A percentile compares a stretch with the other conserved stretches of the same genome.
Evolutionary conservation across 805 yeast genomes (phyloP).

Genomic region (Debaryomyces maramus): DNA sequence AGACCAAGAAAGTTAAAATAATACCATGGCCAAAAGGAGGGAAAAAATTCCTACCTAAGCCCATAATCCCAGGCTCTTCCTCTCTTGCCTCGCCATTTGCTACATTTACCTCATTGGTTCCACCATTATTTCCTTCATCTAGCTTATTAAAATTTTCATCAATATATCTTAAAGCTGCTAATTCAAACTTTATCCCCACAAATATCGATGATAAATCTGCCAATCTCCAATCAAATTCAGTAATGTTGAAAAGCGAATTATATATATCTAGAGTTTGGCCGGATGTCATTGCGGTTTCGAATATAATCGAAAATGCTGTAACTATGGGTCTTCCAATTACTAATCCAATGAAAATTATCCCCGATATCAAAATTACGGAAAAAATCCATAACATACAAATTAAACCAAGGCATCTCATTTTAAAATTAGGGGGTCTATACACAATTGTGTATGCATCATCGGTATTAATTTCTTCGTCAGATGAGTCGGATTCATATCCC

Average conservation of each 20-base stretch:
- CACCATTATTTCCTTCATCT: conserved; percentile 4
- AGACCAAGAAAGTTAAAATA: conserved; percentile 1
- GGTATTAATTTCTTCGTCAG: conserved; percentile 40
- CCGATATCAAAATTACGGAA: conserved; percentile 31
- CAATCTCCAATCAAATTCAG: conserved; percentile 18
- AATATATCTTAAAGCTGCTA: conserved; percentile 10
- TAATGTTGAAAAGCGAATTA: background rate
- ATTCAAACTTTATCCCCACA: conserved; percentile 18
- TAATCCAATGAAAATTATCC: conserved; percentile 20
- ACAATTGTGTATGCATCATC: conserved; percentile 64
- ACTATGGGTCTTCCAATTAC: conserved; percentile 31
- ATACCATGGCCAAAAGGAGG: conserved; percentile 5
- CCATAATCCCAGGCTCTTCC: conserved; percentile 5
- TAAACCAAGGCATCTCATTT: conserved; percentile 53
- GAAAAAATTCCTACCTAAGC: conserved; percentile 2
- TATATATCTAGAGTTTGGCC: background rate
- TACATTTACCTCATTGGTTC: conserved; percentile 13
- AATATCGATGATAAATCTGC: conserved; percentile 20
- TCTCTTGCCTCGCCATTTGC: conserved; percentile 4
- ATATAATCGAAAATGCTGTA: conserved; percentile 5
- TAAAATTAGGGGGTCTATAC: conserved; percentile 82
- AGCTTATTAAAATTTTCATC: conserved; percentile 8
- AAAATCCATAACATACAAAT: conserved; percentile 50
- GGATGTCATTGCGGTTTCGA: conserved; percentile 1
- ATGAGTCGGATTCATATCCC: conserved; percentile 32